These are phyloP conservation scores for Paramecium biaurelia DNA, from an alignment of 73 alveolate species.

Conservation along the genomic window DNA sequence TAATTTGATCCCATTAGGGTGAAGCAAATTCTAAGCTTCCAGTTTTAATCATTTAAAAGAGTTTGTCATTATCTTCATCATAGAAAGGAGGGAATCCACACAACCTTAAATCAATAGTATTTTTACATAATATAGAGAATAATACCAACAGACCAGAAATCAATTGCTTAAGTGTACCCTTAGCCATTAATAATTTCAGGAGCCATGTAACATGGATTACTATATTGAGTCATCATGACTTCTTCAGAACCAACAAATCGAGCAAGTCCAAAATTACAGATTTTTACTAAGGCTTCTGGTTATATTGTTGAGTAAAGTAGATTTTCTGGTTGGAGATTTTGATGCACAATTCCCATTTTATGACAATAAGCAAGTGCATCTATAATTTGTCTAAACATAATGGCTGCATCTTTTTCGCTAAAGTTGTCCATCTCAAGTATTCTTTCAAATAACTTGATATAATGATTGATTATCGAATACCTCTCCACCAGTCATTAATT, in stretches of 20 bases:
- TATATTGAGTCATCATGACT: conserved; percentile 68
- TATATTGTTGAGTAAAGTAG: conserved; percentile 53
- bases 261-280: conserved; percentile 80
- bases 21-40: too few species aligned
- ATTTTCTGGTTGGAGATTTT: conserved; percentile 76
- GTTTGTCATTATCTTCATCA: too few species aligned
- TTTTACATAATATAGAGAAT: conserved; percentile 70
- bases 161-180: conserved; percentile 70
- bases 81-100: too few species aligned
- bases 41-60: too few species aligned
- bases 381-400: conserved; percentile 73
- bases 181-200: too few species aligned
- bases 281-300: conserved; percentile 66
- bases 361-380: conserved; percentile 82
- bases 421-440: conserved; percentile 81
- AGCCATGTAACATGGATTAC: conserved; percentile 77
- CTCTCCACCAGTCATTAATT: conserved; percentile 92
- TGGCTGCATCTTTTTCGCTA: conserved; percentile 80
- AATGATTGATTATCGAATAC: not conserved
- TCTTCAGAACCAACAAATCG: conserved; percentile 58
- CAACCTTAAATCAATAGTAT: too few species aligned
- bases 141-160: conserved; percentile 75
- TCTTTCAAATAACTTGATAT: conserved; percentile 70
- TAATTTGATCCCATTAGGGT: too few species aligned
- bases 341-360: conserved; percentile 74